Evolutionary conservation across 2,329 filamentous ascomycete genomes (phyloP).

Genomic region (Penicillium sp.): DNA sequence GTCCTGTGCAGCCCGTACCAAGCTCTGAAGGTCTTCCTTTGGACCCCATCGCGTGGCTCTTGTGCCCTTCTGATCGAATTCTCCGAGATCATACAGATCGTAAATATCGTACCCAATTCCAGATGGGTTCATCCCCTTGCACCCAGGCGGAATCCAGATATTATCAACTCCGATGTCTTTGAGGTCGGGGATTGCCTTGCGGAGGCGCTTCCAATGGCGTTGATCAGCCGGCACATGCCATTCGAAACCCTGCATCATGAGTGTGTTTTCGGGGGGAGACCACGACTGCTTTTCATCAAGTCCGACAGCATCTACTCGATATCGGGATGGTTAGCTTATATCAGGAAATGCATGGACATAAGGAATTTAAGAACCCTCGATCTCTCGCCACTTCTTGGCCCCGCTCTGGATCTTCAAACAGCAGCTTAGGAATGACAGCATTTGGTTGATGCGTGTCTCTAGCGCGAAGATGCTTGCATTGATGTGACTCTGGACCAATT

Average conservation of each 20-base stretch:
- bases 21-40: conserved; percentile 59
- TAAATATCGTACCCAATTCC: conserved; percentile 70
- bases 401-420: conserved; percentile 10
- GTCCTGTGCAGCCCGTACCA: conserved; percentile 54
- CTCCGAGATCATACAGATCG: conserved; percentile 68
- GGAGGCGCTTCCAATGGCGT: conserved; percentile 62
- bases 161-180: conserved; percentile 61
- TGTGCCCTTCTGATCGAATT: conserved; percentile 68
- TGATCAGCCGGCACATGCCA: conserved; percentile 67
- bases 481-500: not conserved
- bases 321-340: not conserved
- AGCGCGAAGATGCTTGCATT: not conserved
- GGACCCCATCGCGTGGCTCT: conserved; percentile 67
- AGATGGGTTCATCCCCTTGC: conserved; percentile 61
- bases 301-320: conserved; percentile 24
- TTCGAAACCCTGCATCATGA: conserved; percentile 70
- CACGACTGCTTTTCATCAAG: conserved; percentile 28
- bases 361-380: conserved; percentile 5
- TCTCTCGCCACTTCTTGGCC: conserved; percentile 14
- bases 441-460: conserved; percentile 1
- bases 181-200: conserved; percentile 53
- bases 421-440: conserved; percentile 16
- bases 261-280: conserved; percentile 36
- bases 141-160: conserved; percentile 69
- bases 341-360: not conserved